Base-by-base conservation (phyloP, 768 basidiomycete species). In the Rhodotorula babjevae region DNA sequence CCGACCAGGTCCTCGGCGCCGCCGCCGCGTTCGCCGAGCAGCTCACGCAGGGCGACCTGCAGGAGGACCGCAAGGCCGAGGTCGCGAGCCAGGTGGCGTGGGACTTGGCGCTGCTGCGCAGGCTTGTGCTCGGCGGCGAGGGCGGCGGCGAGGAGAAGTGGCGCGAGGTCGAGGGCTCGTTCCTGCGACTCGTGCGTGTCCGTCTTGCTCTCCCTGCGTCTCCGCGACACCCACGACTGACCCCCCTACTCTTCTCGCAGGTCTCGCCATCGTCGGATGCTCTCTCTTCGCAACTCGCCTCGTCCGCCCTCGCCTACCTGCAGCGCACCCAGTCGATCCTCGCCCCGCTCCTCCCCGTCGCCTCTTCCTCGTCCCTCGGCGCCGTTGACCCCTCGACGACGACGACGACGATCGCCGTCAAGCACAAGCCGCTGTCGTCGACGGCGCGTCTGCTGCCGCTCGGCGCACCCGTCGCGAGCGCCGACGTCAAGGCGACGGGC, bases 321-420 rank as follows among this genome's bases (percentile, higher is more conserved):
- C 65, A 67, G 19, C 61, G 73, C 16, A 65, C 73, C 0, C 72
- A 73, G 31, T 63, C 72, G 33, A 59, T 73, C 65, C 61, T 69
- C 61, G 56, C 56, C 7, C 31, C 61, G 3, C 61, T 73, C 57
- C 61, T 73, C 23, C 57, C 68, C 60, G 19, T 12, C 1, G n/a
- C 27, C 6, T 10, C 42, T 18, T 12, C 25, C 19, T 9, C 27
- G 5, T 15, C 44, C 7, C 6, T 8, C 42, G 27, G 16, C 2
- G 2, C 60, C 36, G 6, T 42, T 0, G 27, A 7, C 11, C 0
- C n/a, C 36, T 36, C n/a, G 16, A 36, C 53, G 19, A 36, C 19
- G 18, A 12, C 40, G 3, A 23, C 5, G 14, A 5, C 58, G 7
- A 23, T 21, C 57, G 53, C 14, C 7, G 19, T 21, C 25, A 29